phyloP scores from a whole-genome alignment of 75 land plant species.

The Pinus tabuliformis region DNA sequence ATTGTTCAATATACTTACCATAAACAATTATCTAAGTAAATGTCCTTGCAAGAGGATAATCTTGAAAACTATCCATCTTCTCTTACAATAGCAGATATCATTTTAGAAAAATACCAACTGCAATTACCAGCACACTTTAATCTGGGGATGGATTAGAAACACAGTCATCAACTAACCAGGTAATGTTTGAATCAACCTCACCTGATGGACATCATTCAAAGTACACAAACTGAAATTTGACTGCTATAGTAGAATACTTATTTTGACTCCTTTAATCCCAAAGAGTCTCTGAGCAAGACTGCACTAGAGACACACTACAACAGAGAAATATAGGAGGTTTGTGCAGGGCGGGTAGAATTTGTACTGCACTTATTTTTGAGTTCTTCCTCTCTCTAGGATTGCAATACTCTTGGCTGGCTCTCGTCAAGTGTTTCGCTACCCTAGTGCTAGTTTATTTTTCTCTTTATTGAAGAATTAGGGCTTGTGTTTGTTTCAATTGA shows the following conservation, averaged over 20 bases:
- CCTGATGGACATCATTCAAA: not conserved
- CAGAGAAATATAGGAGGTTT: not conserved
- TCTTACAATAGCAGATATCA: not conserved
- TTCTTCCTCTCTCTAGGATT: not conserved
- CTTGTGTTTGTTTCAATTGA: not conserved
- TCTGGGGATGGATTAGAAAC: no score
- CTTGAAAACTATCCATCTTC: not conserved
- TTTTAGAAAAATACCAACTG: not conserved
- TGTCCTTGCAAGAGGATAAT: not conserved
- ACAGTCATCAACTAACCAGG: not conserved
- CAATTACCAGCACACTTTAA: not conserved
- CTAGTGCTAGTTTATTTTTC: not conserved
- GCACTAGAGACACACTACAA: not conserved
- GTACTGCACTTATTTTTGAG: not conserved
- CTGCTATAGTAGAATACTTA: not conserved
- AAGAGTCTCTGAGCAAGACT: not conserved
- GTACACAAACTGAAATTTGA: not conserved
- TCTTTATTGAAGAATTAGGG: not conserved
- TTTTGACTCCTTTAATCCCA: not conserved
- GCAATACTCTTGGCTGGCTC: no score
- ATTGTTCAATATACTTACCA: not conserved
- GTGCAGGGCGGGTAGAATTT: not conserved
- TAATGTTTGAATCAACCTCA: not conserved
- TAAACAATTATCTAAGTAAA: not conserved
- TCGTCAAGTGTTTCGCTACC: no score